phyloP scores from a whole-genome alignment of 768 basidiomycete species.

The Nevesoporus exiguus region DNA sequence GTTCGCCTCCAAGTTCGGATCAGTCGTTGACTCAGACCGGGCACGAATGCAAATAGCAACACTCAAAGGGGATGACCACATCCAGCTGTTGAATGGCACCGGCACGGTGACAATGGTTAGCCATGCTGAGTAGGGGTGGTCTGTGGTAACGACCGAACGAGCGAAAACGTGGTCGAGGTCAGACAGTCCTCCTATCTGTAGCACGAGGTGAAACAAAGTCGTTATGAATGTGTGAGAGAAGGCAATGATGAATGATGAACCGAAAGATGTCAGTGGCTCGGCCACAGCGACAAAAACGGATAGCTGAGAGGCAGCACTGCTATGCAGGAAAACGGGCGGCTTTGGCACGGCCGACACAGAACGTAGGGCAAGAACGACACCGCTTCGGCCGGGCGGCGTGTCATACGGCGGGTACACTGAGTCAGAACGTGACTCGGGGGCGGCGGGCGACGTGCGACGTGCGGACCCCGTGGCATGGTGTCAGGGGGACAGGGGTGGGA shows the following conservation, averaged over 20 bases:
- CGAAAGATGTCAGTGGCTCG: neutral
- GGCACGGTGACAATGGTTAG: too few species aligned
- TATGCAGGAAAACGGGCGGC: neutral
- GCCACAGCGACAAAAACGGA: neutral
- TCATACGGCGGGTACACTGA: neutral
- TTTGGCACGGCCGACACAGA: neutral
- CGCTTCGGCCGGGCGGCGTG: neutral
- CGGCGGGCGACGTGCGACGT: neutral
- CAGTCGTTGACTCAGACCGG: neutral
- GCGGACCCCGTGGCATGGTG: conserved; percentile 27
- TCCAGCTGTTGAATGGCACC: too few species aligned
- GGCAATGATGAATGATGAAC: neutral
- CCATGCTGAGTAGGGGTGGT: neutral
- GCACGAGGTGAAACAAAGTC: neutral
- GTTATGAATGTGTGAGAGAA: neutral
- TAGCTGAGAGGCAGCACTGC: neutral
- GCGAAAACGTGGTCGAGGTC: neutral
- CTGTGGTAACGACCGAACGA: neutral
- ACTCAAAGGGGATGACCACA: too few species aligned
- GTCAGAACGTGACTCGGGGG: neutral
- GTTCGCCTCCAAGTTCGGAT: neutral
- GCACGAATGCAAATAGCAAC: neutral
- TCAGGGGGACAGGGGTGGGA: conserved; percentile 20
- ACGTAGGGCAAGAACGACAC: neutral
- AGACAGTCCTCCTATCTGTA: neutral